Evolutionary conservation across 306 rosid genomes (phyloP).

Genomic region (Senna tora): DNA sequence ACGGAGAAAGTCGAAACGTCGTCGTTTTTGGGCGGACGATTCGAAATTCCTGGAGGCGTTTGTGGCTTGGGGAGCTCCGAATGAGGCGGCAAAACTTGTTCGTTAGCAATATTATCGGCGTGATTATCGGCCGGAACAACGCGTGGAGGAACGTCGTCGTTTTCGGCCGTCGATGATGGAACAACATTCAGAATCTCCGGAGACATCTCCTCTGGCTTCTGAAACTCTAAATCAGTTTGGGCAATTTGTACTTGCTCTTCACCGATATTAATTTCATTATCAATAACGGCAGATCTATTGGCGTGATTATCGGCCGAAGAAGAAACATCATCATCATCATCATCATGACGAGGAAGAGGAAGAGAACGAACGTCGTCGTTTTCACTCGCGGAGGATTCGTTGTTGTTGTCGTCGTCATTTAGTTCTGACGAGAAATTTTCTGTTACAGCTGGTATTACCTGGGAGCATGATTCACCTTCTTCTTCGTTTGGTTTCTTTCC

Average conservation of each 20-base stretch:
- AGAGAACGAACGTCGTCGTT: background rate
- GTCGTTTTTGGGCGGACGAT: slow-evolving; percentile 5
- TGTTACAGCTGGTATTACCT: too few relatives aligned
- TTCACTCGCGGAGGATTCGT: background rate
- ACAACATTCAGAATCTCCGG: slow-evolving; percentile 40
- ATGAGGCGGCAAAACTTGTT: slow-evolving; percentile 48
- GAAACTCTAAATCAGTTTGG: slow-evolving; percentile 66
- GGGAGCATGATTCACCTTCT: too few relatives aligned
- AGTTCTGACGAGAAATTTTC: background rate
- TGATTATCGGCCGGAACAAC: slow-evolving; percentile 13
- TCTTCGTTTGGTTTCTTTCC: background rate
- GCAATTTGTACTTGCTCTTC: slow-evolving; percentile 12
- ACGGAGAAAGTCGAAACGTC: slow-evolving; percentile 15
- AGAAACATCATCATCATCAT: background rate
- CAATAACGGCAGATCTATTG: slow-evolving; percentile 8
- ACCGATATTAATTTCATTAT: slow-evolving; percentile 1
- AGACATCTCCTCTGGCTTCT: slow-evolving; percentile 61
- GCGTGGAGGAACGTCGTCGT: slow-evolving; percentile 21
- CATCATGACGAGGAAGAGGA: too few relatives aligned
- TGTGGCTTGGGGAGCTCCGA: slow-evolving; percentile 73
- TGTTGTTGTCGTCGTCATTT: too few relatives aligned
- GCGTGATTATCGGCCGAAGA: slow-evolving; percentile 35
- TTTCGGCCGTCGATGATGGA: background rate
- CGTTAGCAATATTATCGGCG: slow-evolving; percentile 30
- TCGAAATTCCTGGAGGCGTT: slow-evolving; percentile 53